Conservation (phyloP, 1,139 yeast species). For the Nakaseomyces nivariensis region DNA sequence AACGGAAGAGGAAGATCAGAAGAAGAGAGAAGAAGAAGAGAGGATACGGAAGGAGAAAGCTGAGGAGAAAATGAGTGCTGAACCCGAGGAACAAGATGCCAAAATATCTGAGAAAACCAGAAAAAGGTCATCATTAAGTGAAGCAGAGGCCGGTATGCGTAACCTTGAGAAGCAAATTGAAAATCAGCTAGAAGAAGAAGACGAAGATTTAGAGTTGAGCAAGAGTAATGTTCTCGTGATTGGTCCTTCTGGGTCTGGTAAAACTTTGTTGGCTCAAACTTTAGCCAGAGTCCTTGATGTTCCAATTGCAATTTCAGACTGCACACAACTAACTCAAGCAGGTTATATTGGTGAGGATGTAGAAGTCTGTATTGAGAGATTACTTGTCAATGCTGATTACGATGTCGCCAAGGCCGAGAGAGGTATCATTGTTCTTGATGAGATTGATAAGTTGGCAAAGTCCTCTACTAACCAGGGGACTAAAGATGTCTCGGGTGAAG, state of each 20-base stretch:
- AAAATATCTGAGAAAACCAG: background rate
- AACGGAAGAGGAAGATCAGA: constrained; percentile 8
- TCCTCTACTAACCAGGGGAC: constrained; percentile 36
- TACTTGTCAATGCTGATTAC: constrained; percentile 38
- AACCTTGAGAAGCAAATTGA: constrained; percentile 25
- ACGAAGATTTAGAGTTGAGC: constrained; percentile 34
- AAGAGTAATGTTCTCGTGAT: constrained; percentile 42
- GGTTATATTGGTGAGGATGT: constrained; percentile 53
- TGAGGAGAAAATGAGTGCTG: constrained; percentile 4
- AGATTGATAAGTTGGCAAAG: constrained; percentile 43
- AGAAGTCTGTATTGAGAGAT: constrained; percentile 41
- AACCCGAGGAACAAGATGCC: constrained; percentile 5
- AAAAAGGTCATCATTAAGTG: constrained; percentile 14
- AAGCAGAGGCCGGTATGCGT: constrained; percentile 26
- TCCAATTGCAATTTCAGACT: constrained; percentile 46
- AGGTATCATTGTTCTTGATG: constrained; percentile 47
- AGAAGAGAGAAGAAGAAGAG: constrained; percentile 8
- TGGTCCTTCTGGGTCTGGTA: constrained; percentile 52
- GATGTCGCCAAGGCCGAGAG: constrained; percentile 41
- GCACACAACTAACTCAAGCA: constrained; percentile 48
- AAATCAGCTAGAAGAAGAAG: constrained; percentile 9
- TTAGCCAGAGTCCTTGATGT: constrained; percentile 40
- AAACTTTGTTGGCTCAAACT: constrained; percentile 43
- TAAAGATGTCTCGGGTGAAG: constrained; percentile 49
- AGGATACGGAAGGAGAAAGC: constrained; percentile 13